A percentile compares a stretch with the other conserved stretches of the same genome.
phyloP scores from a whole-genome alignment of 169 alveolate genomes.

The Cryptosporidium baileyi region DNA sequence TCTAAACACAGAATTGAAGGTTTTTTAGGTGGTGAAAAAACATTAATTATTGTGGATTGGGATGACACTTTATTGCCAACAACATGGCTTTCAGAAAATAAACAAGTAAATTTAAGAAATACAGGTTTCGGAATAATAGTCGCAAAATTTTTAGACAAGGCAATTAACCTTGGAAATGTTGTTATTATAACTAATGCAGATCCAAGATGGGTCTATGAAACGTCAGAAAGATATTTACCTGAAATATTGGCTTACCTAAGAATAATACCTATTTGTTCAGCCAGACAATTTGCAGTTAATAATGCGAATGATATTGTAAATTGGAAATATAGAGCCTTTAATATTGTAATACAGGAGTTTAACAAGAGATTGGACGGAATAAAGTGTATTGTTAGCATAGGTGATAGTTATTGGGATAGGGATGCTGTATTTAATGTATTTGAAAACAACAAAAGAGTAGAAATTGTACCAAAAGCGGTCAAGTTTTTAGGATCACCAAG shows the following conservation, averaged over 20 bases:
- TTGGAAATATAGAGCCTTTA: conserved; percentile 68
- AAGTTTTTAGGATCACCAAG: conserved; percentile 18
- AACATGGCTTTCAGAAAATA: conserved; percentile 53
- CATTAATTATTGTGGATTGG: conserved; percentile 71
- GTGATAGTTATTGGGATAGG: conserved; percentile 67
- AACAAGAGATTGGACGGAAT: background rate
- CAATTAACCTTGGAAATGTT: conserved; percentile 46
- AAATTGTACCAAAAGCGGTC: conserved; percentile 45
- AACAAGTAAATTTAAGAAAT: background rate
- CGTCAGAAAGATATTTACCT: conserved; percentile 52
- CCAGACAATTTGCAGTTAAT: conserved; percentile 39
- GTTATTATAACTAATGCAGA: conserved; percentile 70
- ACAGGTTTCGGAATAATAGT: conserved; percentile 21
- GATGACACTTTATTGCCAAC: conserved; percentile 71
- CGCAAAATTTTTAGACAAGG: conserved; percentile 13
- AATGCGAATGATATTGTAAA: conserved; percentile 8
- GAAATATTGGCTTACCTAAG: conserved; percentile 20
- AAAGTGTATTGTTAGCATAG: conserved; percentile 36
- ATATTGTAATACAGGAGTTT: conserved; percentile 35
- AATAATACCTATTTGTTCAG: conserved; percentile 61
- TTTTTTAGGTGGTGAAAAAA: conserved; percentile 33
- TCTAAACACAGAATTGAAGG: conserved; percentile 35
- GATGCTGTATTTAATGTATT: conserved; percentile 63
- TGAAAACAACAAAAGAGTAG: conserved; percentile 16
- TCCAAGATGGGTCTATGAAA: conserved; percentile 71